phyloP scores from a whole-genome alignment of 495 filamentous ascomycete genomes.

The Trichoderma virens region DNA sequence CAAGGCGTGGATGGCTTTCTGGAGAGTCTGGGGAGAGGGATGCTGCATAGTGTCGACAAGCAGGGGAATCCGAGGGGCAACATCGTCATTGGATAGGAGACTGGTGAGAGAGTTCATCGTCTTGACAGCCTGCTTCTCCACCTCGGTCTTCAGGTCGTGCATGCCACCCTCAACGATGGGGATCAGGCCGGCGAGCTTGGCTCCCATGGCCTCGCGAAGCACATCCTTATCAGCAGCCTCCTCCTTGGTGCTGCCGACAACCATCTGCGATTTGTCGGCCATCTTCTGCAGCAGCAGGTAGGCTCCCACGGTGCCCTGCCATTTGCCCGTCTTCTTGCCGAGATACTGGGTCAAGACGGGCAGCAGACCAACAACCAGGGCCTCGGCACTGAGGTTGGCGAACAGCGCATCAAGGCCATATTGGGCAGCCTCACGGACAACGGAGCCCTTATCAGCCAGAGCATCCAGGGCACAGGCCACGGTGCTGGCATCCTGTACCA shows the following conservation, averaged over 20 bases:
- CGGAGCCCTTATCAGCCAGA: conserved; percentile 79
- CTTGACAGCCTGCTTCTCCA: conserved; percentile 77
- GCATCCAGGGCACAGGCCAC: conserved; percentile 71
- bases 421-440: conserved; percentile 84
- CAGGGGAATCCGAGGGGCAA: conserved; percentile 84
- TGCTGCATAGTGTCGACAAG: conserved; percentile 94
- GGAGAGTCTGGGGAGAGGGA: conserved; percentile 77
- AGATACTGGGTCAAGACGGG: conserved; percentile 68
- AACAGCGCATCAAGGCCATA: conserved; percentile 92
- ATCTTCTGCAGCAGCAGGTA: conserved; percentile 76
- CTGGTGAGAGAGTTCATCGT: conserved; percentile 87
- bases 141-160: conserved; percentile 92
- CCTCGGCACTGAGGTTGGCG: conserved; percentile 66
- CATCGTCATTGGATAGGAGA: conserved; percentile 93
- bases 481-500: conserved; percentile 70
- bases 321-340: conserved; percentile 75
- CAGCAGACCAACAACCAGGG: conserved; percentile 69
- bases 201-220: conserved; percentile 84
- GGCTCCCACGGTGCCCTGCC: conserved; percentile 89
- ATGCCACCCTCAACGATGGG: conserved; percentile 88
- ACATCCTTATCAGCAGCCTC: conserved; percentile 80
- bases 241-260: conserved; percentile 64
- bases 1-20: conserved; percentile 93
- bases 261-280: conserved; percentile 86
- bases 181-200: conserved; percentile 81